Evolutionary conservation across 768 basidiomycete species (phyloP).

Genomic region (Lentinus tigrinus): DNA sequence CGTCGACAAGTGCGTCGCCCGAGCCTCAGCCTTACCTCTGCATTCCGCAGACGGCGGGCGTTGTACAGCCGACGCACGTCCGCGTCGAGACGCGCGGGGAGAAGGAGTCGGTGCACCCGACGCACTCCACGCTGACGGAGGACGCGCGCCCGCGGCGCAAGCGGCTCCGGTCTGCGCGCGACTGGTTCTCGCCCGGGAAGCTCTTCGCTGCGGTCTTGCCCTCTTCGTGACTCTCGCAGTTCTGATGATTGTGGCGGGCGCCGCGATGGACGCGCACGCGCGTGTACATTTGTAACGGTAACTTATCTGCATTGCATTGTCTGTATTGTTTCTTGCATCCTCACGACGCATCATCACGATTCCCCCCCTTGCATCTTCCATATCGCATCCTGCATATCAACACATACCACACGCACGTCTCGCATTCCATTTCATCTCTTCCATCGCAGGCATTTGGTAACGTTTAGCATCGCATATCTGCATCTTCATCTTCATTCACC

Average conservation of each 20-base stretch:
- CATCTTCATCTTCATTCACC: not conserved
- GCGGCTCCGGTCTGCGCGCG: slow-evolving; percentile 32
- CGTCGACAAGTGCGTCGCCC: slow-evolving; percentile 18
- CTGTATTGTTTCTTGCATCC: slow-evolving; percentile 7
- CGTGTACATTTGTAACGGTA: slow-evolving; percentile 5
- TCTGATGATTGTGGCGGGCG: not conserved
- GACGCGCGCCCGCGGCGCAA: slow-evolving; percentile 29
- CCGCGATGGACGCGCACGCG: slow-evolving; percentile 2
- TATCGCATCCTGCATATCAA: not conserved
- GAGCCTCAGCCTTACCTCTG: slow-evolving; percentile 24
- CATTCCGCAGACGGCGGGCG: slow-evolving; percentile 13
- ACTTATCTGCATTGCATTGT: slow-evolving; percentile 12
- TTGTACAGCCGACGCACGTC: not conserved
- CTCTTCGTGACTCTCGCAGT: slow-evolving; percentile 21
- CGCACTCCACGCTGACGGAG: slow-evolving; percentile 21
- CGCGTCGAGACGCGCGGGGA: slow-evolving; percentile 1
- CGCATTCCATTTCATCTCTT: not conserved
- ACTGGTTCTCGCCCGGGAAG: slow-evolving; percentile 35
- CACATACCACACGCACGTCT: slow-evolving; percentile 1
- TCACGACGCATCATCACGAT: slow-evolving; percentile 10
- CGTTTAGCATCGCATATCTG: slow-evolving; percentile 7
- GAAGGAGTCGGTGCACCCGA: slow-evolving; percentile 15
- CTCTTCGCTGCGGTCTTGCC: slow-evolving; percentile 32
- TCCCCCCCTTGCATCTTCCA: not conserved
- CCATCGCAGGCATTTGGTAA: slow-evolving; percentile 9